These are phyloP conservation scores for Nakazawaea anatomiae DNA, from an alignment of 805 yeast species.

Conservation along the genomic window DNA sequence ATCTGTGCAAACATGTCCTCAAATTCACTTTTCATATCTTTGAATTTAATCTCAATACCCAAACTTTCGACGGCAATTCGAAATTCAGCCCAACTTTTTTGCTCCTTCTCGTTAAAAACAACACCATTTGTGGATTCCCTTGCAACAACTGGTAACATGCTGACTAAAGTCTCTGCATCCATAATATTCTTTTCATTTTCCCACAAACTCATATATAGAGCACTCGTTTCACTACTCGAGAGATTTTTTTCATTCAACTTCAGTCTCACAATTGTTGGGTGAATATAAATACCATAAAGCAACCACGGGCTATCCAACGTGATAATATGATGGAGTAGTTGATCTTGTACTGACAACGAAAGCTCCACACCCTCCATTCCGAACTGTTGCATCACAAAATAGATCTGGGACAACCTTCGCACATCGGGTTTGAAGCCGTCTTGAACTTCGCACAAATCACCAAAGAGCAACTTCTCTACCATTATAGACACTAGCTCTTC, in stretches of 20 bases:
- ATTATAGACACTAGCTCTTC: background rate
- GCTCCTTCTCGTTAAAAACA: background rate
- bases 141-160: background rate
- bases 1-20: background rate
- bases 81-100: background rate
- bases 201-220: background rate
- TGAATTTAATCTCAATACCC: background rate
- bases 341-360: background rate
- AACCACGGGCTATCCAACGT: slow-evolving; percentile 2
- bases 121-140: background rate
- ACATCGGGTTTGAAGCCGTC: slow-evolving; percentile 1
- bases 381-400: background rate
- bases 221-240: background rate
- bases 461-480: slow-evolving; percentile 2
- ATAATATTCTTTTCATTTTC: background rate
- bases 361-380: background rate
- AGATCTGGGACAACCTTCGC: background rate
- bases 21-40: background rate
- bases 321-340: background rate
- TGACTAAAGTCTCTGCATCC: background rate
- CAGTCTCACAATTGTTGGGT: background rate
- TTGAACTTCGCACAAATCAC: slow-evolving; percentile 4
- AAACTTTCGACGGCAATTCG: background rate
- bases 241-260: background rate
- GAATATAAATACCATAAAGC: background rate